Evolutionary conservation across 1,284 basidiomycete genomes (phyloP).

Genomic region (Trametes sp.): DNA sequence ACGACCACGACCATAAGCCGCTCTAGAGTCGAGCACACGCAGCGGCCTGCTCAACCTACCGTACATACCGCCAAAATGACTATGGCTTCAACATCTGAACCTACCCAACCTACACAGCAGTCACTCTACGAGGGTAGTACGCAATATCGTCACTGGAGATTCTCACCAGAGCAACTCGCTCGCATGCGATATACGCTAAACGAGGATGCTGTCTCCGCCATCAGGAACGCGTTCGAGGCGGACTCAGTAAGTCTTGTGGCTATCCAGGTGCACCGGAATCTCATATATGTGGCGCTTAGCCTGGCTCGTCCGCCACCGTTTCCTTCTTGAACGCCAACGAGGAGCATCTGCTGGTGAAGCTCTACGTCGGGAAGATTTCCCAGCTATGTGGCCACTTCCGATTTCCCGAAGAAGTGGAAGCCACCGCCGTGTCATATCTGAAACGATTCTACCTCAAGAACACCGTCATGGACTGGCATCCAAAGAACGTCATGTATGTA

Average conservation of each 20-base stretch:
- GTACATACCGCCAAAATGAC: conserved; percentile 20
- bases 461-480: conserved; percentile 99
- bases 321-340: conserved; percentile 84
- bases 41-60: neutral
- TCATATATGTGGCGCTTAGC: conserved; percentile 47
- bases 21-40: neutral
- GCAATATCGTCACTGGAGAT: conserved; percentile 90
- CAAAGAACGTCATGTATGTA: conserved; percentile 94
- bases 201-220: conserved; percentile 74
- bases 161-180: conserved; percentile 71
- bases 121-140: conserved; percentile 83
- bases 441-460: conserved; percentile 98
- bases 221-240: conserved; percentile 78
- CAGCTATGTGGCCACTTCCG: conserved; percentile 87
- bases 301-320: conserved; percentile 71
- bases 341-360: conserved; percentile 87
- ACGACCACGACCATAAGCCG: conserved; percentile 7
- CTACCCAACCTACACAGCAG: conserved; percentile 30
- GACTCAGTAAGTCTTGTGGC: conserved; percentile 68
- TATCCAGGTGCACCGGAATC: conserved; percentile 17
- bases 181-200: conserved; percentile 73
- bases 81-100: conserved; percentile 14
- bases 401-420: conserved; percentile 92
- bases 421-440: conserved; percentile 90
- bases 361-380: conserved; percentile 89